phyloP scores from a whole-genome alignment of 2,329 filamentous ascomycete genomes.

The Emmonsiellopsis sp. region DNA sequence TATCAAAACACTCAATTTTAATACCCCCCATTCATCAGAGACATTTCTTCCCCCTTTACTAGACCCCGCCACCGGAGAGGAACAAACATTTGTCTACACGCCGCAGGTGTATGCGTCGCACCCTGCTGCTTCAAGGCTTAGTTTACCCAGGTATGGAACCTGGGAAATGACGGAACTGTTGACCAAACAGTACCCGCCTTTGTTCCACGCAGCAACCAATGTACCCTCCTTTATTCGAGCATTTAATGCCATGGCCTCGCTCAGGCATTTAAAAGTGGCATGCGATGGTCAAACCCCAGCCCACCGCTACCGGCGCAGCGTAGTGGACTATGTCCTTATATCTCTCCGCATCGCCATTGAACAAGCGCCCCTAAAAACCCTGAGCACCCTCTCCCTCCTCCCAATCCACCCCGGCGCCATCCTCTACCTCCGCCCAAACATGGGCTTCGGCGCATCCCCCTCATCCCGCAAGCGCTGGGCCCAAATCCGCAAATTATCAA shows the following conservation, averaged over 20 bases:
- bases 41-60: conserved; percentile 80
- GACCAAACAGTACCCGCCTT: conserved; percentile 75
- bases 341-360: conserved; percentile 78
- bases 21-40: conserved; percentile 63
- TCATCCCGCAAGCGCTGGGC: conserved; percentile 64
- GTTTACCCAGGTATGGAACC: conserved; percentile 66
- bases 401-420: conserved; percentile 68
- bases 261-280: conserved; percentile 66
- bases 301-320: conserved; percentile 64
- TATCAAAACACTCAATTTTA: conserved; percentile 69
- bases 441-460: conserved; percentile 66
- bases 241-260: conserved; percentile 57
- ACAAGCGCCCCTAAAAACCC: conserved; percentile 54
- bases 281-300: conserved; percentile 63
- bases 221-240: conserved; percentile 74
- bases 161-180: conserved; percentile 71
- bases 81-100: conserved; percentile 73
- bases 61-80: conserved; percentile 64
- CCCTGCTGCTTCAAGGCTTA: conserved; percentile 49
- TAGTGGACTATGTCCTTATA: conserved; percentile 82
- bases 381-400: conserved; percentile 63
- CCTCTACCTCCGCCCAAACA: conserved; percentile 65
- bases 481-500: conserved; percentile 65
- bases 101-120: conserved; percentile 57
- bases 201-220: conserved; percentile 85